Base-by-base conservation (phyloP, 75 land plant species). In the Cunninghamia lanceolata region DNA sequence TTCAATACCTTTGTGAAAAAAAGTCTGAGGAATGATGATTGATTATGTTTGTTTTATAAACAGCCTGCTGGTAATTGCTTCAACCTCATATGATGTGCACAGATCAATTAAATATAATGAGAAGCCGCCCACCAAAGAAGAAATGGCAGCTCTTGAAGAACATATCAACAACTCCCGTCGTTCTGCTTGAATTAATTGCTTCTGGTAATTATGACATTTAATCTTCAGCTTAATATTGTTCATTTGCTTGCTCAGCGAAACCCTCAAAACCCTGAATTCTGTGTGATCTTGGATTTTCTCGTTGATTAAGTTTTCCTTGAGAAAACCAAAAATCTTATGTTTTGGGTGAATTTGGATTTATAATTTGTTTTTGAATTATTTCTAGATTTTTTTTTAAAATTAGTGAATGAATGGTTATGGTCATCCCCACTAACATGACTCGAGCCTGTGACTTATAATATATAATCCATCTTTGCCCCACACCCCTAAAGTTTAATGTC, bases 61-160 rank as follows among this genome's bases (percentile, higher is more conserved):
- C 87, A 92, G 93, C 82, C 63, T 92, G 10, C 79, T 90, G n/a
- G 86, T 92, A 47, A 39, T 93, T 54, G 94, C 82, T 38, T 88
- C 86, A 28, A 93, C 94, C 14, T 86, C 94, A 32, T 93, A 91
- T 50, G 94, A 93, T 63, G 90, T 93, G 13, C 94, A 93, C 85
- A 86, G 94, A 50, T 89, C 91, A 63, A 93, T 93, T 21, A 91
- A 93, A 85, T 87, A 84, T 80, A 93, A 93, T 74, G 86, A 93
- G 74, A 89, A 52, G 9, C 94, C 94, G 3, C 94, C 92, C 0
- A 40, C 93, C 21, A 45, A 88, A 76, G 92, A 91, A 74, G 91
- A 93, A 75, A 79, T 93, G 28, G 88, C 85, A 38, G 92, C 92
- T 14, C 83, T 93, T 39, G 56, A 90, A 86, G 89, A 74, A 52